Percentiles rank a stretch among this genome's conserved stretches.
These are phyloP conservation scores for Apiotrichum sp. DNA, from an alignment of 1,284 basidiomycete genomes.

Conservation along the genomic window DNA sequence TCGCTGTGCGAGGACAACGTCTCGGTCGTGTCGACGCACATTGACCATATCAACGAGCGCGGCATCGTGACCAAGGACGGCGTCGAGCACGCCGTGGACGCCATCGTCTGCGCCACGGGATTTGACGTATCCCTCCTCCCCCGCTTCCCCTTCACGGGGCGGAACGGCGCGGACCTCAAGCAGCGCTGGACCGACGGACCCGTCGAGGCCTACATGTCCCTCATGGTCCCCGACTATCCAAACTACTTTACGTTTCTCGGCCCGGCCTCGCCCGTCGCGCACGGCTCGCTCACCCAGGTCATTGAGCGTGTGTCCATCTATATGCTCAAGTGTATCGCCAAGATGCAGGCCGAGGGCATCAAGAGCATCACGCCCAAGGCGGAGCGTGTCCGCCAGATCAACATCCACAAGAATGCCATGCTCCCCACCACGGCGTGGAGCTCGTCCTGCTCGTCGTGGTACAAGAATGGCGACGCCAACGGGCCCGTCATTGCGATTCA, in stretches of 20 bases:
- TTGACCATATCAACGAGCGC: slow-evolving; percentile 19
- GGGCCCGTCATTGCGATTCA: slow-evolving; percentile 20
- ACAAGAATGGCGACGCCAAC: slow-evolving; percentile 20
- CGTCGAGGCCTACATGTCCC: slow-evolving; percentile 28
- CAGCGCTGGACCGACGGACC: slow-evolving; percentile 30
- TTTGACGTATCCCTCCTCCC: slow-evolving; percentile 36
- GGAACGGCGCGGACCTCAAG: slow-evolving; percentile 26
- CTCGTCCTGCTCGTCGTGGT: slow-evolving; percentile 24
- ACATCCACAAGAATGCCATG: slow-evolving; percentile 30
- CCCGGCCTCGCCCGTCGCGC: slow-evolving; percentile 26
- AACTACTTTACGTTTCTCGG: slow-evolving; percentile 30
- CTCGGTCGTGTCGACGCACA: slow-evolving; percentile 18
- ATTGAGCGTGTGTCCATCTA: slow-evolving; percentile 19
- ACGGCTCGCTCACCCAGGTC: slow-evolving; percentile 25
- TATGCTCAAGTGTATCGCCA: slow-evolving; percentile 17
- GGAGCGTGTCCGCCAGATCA: slow-evolving; percentile 30
- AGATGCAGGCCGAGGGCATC: slow-evolving; percentile 26
- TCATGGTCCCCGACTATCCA: slow-evolving; percentile 32
- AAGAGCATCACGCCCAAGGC: slow-evolving; percentile 24
- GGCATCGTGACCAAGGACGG: slow-evolving; percentile 25
- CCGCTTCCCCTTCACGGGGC: slow-evolving; percentile 27
- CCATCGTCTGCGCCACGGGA: slow-evolving; percentile 31
- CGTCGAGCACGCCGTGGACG: slow-evolving; percentile 24
- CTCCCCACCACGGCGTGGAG: slow-evolving; percentile 28
- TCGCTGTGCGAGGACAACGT: slow-evolving; percentile 33